A percentile compares a stretch with the other conserved stretches of the same genome.
These are phyloP conservation scores for Sporothrix mexicana DNA, from an alignment of 2,329 filamentous ascomycete genomes.

Conservation along the genomic window DNA sequence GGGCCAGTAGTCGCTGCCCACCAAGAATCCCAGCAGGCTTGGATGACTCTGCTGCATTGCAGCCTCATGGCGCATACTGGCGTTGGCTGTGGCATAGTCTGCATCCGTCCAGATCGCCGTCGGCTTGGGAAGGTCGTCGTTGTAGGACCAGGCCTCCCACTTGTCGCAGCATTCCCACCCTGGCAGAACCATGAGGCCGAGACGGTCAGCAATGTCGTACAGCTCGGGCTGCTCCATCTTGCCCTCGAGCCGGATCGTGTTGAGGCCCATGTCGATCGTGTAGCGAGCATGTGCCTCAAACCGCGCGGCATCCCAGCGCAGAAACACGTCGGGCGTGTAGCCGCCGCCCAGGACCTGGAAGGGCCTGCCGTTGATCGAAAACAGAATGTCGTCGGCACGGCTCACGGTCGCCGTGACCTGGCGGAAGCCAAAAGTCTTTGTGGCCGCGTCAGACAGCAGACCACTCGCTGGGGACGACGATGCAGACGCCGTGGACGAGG, in stretches of 20 bases:
- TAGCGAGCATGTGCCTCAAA: constrained; percentile 58
- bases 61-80: constrained; percentile 65
- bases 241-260: constrained; percentile 68
- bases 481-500: constrained; percentile 40
- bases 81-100: constrained; percentile 62
- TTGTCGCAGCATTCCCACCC: constrained; percentile 73
- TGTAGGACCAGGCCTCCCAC: constrained; percentile 69
- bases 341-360: constrained; percentile 68
- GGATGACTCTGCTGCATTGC: constrained; percentile 65
- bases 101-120: constrained; percentile 53
- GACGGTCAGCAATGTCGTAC: constrained; percentile 62
- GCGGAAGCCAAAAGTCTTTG: constrained; percentile 58
- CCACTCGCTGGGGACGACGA: background rate
- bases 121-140: constrained; percentile 54
- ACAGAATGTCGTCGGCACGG: constrained; percentile 59
- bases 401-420: constrained; percentile 60
- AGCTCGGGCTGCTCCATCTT: constrained; percentile 68
- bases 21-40: constrained; percentile 61
- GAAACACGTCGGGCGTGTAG: constrained; percentile 66
- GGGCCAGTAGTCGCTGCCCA: constrained; percentile 70
- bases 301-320: constrained; percentile 59
- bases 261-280: constrained; percentile 65
- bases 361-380: constrained; percentile 60
- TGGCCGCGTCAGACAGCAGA: constrained; percentile 41
- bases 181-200: constrained; percentile 66